These are phyloP conservation scores for Eucalyptus cloeziana DNA, from an alignment of 345 rosid genomes.

Conservation along the genomic window DNA sequence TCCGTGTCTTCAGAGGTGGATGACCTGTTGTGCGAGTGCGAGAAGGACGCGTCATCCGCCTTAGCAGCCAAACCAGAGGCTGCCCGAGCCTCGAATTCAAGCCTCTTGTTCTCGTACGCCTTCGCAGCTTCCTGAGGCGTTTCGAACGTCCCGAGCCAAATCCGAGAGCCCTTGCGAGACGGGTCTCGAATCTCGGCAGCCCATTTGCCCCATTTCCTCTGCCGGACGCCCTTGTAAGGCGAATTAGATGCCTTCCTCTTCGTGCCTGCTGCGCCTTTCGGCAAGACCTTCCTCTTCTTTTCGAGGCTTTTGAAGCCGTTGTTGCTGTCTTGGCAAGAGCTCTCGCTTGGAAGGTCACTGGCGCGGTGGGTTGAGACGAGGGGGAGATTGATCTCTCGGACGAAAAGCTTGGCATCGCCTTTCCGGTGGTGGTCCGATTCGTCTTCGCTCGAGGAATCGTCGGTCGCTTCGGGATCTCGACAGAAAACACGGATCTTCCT, in stretches of 20 bases:
- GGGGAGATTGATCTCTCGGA: slow-evolving; percentile 50
- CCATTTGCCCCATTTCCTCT: slow-evolving; percentile 85
- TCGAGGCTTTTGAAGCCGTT: slow-evolving; percentile 18
- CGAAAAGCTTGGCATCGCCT: slow-evolving; percentile 30
- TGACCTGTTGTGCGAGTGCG: not conserved
- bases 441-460: slow-evolving; percentile 73
- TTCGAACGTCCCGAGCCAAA: slow-evolving; percentile 74
- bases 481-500: slow-evolving; percentile 61
- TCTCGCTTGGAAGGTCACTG: slow-evolving; percentile 7
- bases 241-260: not conserved
- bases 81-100: slow-evolving; percentile 36
- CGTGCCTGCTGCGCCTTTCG: not conserved
- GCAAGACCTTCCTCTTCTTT: slow-evolving; percentile 6
- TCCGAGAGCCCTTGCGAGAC: slow-evolving; percentile 19
- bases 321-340: slow-evolving; percentile 64
- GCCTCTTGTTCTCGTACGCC: slow-evolving; percentile 56
- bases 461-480: slow-evolving; percentile 88
- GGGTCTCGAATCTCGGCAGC: slow-evolving; percentile 89
- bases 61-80: not conserved
- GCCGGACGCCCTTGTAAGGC: slow-evolving; percentile 50
- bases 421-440: slow-evolving; percentile 18
- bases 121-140: slow-evolving; percentile 72
- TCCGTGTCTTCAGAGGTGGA: slow-evolving; percentile 28
- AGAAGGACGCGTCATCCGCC: slow-evolving; percentile 11
- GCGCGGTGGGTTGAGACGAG: not conserved